Evolutionary conservation across 2,329 filamentous ascomycete genomes (phyloP).

Genomic region (Trichoderma brevicompactum): DNA sequence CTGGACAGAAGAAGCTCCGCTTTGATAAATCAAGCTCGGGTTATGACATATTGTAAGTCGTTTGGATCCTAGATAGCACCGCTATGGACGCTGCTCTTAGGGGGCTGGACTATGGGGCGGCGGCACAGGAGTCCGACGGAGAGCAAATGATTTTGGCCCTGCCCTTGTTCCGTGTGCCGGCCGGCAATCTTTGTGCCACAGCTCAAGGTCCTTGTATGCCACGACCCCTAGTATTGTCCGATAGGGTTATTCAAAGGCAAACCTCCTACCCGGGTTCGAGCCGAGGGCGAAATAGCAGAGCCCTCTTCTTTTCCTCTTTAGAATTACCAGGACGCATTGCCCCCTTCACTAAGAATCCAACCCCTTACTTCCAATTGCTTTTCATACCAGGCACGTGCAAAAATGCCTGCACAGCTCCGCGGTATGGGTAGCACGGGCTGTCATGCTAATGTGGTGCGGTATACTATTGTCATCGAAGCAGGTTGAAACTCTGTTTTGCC

Average conservation of each 20-base stretch:
- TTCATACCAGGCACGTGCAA: background rate
- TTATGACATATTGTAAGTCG: background rate
- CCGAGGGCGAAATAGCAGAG: background rate
- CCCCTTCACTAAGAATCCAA: background rate
- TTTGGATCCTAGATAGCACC: background rate
- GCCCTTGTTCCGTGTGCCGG: slow-evolving; percentile 4
- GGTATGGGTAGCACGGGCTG: background rate
- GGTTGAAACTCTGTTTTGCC: slow-evolving; percentile 16
- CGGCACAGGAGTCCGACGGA: background rate
- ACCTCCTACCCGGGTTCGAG: background rate
- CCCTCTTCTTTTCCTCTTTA: background rate
- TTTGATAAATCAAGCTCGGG: slow-evolving; percentile 1
- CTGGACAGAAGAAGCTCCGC: slow-evolving; percentile 9
- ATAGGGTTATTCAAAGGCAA: background rate
- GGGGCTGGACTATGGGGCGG: background rate
- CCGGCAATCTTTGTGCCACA: slow-evolving; percentile 8
- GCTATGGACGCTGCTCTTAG: background rate
- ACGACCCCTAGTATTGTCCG: background rate
- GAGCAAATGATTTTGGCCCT: background rate
- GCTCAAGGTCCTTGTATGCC: background rate
- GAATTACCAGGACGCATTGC: background rate
- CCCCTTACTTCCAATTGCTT: background rate
- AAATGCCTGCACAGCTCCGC: background rate
- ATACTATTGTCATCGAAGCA: background rate
- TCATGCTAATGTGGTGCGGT: background rate